Evolutionary conservation across 2,329 filamentous ascomycete species (phyloP).

Genomic region (Sporothrix mexicana): DNA sequence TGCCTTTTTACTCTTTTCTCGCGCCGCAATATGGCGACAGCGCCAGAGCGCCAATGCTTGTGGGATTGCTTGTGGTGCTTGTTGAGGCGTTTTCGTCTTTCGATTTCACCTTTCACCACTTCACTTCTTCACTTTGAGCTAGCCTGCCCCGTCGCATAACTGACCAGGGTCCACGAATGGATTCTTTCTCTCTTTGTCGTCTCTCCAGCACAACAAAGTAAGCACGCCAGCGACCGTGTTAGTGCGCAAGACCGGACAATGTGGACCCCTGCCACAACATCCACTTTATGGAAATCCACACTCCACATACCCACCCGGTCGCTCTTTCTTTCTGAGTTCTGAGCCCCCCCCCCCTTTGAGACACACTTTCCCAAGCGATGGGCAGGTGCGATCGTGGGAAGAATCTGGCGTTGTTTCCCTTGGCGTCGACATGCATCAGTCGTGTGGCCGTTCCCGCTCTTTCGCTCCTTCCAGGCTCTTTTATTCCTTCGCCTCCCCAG

Average conservation of each 20-base stretch:
- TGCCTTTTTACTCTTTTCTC: background rate
- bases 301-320: constrained; percentile 14
- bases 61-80: too few species aligned
- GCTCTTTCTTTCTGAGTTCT: background rate
- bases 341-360: background rate
- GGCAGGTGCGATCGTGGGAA: constrained; percentile 29
- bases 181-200: background rate
- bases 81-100: background rate
- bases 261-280: constrained; percentile 26
- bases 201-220: background rate
- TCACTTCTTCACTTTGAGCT: background rate
- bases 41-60: constrained; percentile 1
- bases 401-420: constrained; percentile 7
- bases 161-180: constrained; percentile 8
- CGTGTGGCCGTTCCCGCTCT: background rate
- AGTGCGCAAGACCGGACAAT: constrained; percentile 20
- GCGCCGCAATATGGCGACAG: constrained; percentile 18
- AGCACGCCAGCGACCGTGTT: constrained; percentile 23
- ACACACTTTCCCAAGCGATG: constrained; percentile 14
- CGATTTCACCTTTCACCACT: background rate
- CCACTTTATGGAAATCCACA: background rate
- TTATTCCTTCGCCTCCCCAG: constrained; percentile 17
- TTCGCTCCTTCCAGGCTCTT: background rate
- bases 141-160: constrained; percentile 9
- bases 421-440: background rate